These are phyloP conservation scores for Avicennia marina DNA, from an alignment of 257 asterid genomes.

Conservation along the genomic window DNA sequence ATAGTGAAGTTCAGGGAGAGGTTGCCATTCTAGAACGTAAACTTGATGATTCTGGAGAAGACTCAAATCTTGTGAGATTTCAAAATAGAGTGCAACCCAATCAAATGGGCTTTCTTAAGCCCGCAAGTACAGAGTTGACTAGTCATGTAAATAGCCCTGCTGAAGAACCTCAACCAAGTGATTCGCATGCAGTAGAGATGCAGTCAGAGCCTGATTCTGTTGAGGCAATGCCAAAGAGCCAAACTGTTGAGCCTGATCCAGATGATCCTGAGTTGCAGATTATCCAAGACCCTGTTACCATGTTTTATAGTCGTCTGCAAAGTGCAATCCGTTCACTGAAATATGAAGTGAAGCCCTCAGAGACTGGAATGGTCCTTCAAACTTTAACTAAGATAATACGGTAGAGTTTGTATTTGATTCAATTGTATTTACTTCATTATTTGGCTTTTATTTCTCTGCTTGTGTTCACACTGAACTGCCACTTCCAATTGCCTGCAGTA, in stretches of 20 bases:
- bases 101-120: slow-evolving; percentile 4
- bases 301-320: slow-evolving; percentile 58
- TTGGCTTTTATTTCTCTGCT: neutral
- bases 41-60: slow-evolving; percentile 27
- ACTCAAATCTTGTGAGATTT: neutral
- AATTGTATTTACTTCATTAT: neutral
- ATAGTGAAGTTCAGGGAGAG: slow-evolving; percentile 19
- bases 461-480: neutral
- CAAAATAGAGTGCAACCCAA: slow-evolving; percentile 12
- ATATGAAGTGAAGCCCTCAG: slow-evolving; percentile 50
- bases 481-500: slow-evolving; percentile 47
- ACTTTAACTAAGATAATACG: slow-evolving; percentile 58
- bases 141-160: slow-evolving; percentile 9
- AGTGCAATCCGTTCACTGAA: slow-evolving; percentile 57
- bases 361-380: slow-evolving; percentile 37
- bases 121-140: slow-evolving; percentile 4
- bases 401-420: slow-evolving; percentile 20
- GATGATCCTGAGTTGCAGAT: slow-evolving; percentile 65
- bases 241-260: slow-evolving; percentile 39
- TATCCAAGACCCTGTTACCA: slow-evolving; percentile 79
- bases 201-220: slow-evolving; percentile 30
- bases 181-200: slow-evolving; percentile 22
- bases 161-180: slow-evolving; percentile 21
- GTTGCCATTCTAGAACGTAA: slow-evolving; percentile 26
- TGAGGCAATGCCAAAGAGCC: slow-evolving; percentile 19